phyloP scores from a whole-genome alignment of 73 alveolate genomes.

The Effrenium voratum region DNA sequence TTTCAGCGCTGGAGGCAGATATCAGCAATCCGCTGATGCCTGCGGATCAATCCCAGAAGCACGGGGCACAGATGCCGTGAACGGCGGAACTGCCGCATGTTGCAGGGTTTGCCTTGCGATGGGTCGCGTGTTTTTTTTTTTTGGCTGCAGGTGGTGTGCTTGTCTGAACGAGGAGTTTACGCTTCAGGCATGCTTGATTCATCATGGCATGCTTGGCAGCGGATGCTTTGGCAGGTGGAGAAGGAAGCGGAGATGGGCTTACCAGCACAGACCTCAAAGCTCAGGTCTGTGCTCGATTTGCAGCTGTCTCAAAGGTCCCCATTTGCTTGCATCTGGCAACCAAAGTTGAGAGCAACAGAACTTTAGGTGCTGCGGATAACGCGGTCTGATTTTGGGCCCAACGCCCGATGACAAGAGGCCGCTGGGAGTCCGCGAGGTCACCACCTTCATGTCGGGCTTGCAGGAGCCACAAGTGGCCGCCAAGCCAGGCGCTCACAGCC shows the following conservation, averaged over 20 bases:
- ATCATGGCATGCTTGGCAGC: background rate
- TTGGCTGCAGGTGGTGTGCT: slow-evolving; percentile 43
- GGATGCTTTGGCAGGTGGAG: slow-evolving; percentile 21
- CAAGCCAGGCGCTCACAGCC: background rate
- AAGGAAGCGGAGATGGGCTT: slow-evolving; percentile 85
- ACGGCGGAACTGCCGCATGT: background rate
- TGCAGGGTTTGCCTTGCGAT: background rate
- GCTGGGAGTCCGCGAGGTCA: background rate
- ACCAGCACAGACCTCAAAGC: slow-evolving; percentile 4
- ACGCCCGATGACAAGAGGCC: too few species aligned
- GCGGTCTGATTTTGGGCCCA: too few species aligned
- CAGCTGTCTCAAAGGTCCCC: too few species aligned
- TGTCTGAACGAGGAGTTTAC: slow-evolving; percentile 86
- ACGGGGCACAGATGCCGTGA: background rate
- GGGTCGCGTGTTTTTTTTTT: background rate
- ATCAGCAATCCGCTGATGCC: slow-evolving; percentile 92
- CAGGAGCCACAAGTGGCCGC: slow-evolving; percentile 74
- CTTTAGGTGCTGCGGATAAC: too few species aligned
- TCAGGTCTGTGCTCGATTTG: background rate
- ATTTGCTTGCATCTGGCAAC: too few species aligned
- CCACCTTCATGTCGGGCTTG: slow-evolving; percentile 81
- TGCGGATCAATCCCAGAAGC: slow-evolving; percentile 36
- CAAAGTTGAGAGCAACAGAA: too few species aligned
- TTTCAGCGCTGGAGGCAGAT: slow-evolving; percentile 27
- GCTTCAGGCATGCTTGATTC: slow-evolving; percentile 8